Percentiles rank a stretch among this genome's conserved stretches.
Conservation (phyloP, 106 monocot species). For the Vanilla planifolia region DNA sequence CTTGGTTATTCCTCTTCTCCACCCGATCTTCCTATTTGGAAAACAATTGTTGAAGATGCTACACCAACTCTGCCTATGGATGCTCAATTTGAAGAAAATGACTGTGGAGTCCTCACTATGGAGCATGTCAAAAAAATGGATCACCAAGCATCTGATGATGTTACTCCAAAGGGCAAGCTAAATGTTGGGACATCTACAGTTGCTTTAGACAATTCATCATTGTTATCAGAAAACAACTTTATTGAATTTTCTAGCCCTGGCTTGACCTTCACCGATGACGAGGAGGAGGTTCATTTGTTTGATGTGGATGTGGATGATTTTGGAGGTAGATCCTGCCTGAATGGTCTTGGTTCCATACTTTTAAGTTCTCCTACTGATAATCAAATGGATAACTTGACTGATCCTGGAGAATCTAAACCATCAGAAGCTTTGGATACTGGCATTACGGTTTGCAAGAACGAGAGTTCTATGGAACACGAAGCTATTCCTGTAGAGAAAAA, state of each 20-base stretch:
- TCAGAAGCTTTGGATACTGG: constrained; percentile 7
- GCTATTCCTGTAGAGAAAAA: constrained; percentile 13
- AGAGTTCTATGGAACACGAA: constrained; percentile 11
- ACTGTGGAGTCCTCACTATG: constrained; percentile 12
- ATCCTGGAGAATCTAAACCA: constrained; percentile 12
- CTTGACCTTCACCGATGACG: constrained; percentile 37
- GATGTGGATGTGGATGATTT: constrained; percentile 39
- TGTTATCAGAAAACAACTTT: constrained; percentile 29
- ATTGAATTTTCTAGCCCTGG: constrained; percentile 31
- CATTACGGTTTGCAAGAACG: constrained; percentile 13
- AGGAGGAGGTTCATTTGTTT: constrained; percentile 34
- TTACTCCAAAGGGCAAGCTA: constrained; percentile 21
- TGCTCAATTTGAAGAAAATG: constrained; percentile 27
- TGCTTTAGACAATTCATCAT: constrained; percentile 17
- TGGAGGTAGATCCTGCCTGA: constrained; percentile 41
- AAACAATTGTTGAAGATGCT: constrained; percentile 20
- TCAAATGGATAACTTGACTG: constrained; percentile 16
- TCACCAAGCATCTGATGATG: constrained; percentile 18
- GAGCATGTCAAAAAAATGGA: constrained; percentile 26
- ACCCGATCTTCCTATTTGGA: constrained; percentile 27
- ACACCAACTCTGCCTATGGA: constrained; percentile 20
- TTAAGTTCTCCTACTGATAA: constrained; percentile 47
- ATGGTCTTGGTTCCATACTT: constrained; percentile 39
- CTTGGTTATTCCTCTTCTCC: constrained; percentile 36
- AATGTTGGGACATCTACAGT: constrained; percentile 21